phyloP scores from a whole-genome alignment of 495 filamentous ascomycete genomes.

The Achaetomiella virescens region DNA sequence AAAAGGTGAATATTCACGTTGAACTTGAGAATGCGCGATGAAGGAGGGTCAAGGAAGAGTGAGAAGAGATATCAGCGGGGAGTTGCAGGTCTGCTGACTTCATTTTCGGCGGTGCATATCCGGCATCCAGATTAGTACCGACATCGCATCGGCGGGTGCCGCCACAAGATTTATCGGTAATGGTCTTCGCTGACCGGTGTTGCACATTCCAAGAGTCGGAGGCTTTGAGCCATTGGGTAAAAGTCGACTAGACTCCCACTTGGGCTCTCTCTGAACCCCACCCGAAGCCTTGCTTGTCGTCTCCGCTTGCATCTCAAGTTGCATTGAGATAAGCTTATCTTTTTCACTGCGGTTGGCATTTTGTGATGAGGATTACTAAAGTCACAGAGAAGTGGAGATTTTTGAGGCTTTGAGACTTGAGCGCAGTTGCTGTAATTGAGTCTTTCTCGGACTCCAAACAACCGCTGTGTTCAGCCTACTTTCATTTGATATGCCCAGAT shows the following conservation, averaged over 20 bases:
- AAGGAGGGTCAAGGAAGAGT: no score
- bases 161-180: no score
- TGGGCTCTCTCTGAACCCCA: neutral
- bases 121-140: neutral
- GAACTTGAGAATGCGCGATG: no score
- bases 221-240: no score
- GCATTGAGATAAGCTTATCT: slow-evolving; percentile 12
- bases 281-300: neutral
- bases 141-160: neutral
- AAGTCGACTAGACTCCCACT: no score
- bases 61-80: neutral
- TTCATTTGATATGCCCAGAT: no score
- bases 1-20: neutral
- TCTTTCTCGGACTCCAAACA: no score
- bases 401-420: slow-evolving; percentile 5
- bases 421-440: neutral
- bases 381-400: slow-evolving; percentile 18
- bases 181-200: no score
- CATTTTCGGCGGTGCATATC: neutral
- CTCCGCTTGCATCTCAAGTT: slow-evolving; percentile 4
- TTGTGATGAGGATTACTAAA: slow-evolving; percentile 2
- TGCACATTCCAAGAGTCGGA: no score
- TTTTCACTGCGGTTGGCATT: neutral
- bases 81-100: neutral
- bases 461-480: no score